Conservation (phyloP, 495 filamentous ascomycete species). For the Rhizodiscina lignyota region DNA sequence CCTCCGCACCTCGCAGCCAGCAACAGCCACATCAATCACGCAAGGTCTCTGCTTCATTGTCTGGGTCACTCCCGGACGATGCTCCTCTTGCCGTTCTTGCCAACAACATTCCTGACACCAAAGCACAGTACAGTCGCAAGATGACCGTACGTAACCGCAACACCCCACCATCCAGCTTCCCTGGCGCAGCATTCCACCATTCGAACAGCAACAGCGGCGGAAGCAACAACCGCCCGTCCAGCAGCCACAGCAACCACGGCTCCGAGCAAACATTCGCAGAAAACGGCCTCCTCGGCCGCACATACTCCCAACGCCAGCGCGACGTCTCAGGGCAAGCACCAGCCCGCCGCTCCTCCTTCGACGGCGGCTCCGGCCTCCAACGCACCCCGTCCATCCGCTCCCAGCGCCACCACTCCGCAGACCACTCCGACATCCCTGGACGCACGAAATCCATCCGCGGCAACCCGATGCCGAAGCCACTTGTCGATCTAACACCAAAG, state of each 20-base stretch:
- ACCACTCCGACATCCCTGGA: constrained; percentile 12
- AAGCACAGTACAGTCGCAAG: constrained; percentile 16
- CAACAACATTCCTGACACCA: neutral
- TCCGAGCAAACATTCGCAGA: constrained; percentile 35
- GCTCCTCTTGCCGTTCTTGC: constrained; percentile 1
- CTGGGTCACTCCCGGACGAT: neutral
- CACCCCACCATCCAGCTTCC: constrained; percentile 6
- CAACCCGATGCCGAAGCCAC: constrained; percentile 35
- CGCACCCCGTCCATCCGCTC: constrained; percentile 8
- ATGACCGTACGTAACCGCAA: constrained; percentile 23
- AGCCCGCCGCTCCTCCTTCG: too few species aligned
- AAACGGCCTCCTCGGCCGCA: constrained; percentile 42
- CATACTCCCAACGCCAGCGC: constrained; percentile 43
- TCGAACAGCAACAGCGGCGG: too few species aligned
- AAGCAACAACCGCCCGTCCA: constrained; percentile 5
- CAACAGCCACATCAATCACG: constrained; percentile 3
- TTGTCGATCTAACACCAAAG: constrained; percentile 61
- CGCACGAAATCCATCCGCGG: constrained; percentile 12
- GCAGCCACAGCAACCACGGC: constrained; percentile 6
- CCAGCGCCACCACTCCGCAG: constrained; percentile 3
- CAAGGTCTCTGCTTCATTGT: too few species aligned
- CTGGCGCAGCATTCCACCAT: neutral
- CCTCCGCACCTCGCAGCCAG: constrained; percentile 1
- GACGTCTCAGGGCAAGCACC: constrained; percentile 26
- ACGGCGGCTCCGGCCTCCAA: constrained; percentile 4